Conservation (phyloP, 2,329 filamentous ascomycete genomes). For the Hansfordia pulvinata region DNA sequence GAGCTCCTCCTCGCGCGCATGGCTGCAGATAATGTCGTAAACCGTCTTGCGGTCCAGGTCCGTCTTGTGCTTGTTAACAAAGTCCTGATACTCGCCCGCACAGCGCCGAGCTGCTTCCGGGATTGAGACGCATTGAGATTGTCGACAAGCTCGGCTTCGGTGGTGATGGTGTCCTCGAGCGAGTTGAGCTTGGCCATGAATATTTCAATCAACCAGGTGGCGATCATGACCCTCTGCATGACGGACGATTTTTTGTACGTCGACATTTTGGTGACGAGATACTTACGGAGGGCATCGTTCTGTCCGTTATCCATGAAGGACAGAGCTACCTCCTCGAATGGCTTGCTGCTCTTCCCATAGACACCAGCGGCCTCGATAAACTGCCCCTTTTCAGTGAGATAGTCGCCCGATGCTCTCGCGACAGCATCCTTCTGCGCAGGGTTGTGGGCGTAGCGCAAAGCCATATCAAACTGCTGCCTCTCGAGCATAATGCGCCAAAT, state of each 20-base stretch:
- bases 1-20: slow-evolving; percentile 85
- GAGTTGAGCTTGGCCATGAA: slow-evolving; percentile 97
- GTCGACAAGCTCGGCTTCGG: slow-evolving; percentile 69
- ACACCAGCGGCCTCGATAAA: slow-evolving; percentile 78
- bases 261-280: slow-evolving; percentile 71
- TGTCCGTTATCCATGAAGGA: slow-evolving; percentile 83
- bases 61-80: slow-evolving; percentile 69
- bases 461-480: slow-evolving; percentile 76
- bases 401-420: slow-evolving; percentile 82
- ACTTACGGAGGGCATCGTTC: slow-evolving; percentile 80
- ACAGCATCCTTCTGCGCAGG: slow-evolving; percentile 78
- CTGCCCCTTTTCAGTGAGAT: slow-evolving; percentile 67
- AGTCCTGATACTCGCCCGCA: slow-evolving; percentile 77
- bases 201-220: slow-evolving; percentile 87
- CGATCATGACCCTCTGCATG: slow-evolving; percentile 94
- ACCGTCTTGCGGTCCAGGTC: slow-evolving; percentile 86
- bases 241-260: slow-evolving; percentile 68
- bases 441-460: slow-evolving; percentile 72
- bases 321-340: slow-evolving; percentile 90
- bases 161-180: slow-evolving; percentile 86
- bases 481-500: slow-evolving; percentile 91
- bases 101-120: slow-evolving; percentile 53
- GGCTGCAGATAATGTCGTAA: slow-evolving; percentile 92
- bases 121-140: slow-evolving; percentile 58
- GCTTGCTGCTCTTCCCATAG: slow-evolving; percentile 91